Conservation (phyloP, 345 rosid genomes). For the Euphorbia pulcherrima region DNA sequence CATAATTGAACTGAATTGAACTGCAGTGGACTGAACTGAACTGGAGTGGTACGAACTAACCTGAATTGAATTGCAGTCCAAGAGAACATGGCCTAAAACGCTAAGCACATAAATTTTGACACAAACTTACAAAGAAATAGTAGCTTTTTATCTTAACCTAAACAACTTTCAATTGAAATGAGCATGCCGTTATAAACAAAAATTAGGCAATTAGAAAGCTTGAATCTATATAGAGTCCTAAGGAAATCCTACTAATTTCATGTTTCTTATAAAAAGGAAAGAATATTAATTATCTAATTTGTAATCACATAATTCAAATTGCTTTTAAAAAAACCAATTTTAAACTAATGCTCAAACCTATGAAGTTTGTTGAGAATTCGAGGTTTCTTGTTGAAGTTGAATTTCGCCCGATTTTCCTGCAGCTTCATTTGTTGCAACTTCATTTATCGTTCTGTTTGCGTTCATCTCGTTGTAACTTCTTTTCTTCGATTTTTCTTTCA, state of each 20-base stretch:
- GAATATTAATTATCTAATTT: background rate
- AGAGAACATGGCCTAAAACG: too few species aligned
- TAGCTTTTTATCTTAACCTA: background rate
- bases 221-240: background rate
- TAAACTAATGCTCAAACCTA: constrained; percentile 2
- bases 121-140: too few species aligned
- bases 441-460: constrained; percentile 30
- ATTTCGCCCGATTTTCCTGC: constrained; percentile 27
- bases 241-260: constrained; percentile 8
- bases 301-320: background rate
- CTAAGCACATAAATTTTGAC: too few species aligned
- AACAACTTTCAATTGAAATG: background rate
- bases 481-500: constrained; percentile 51
- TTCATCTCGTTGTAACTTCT: constrained; percentile 47
- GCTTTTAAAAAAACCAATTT: background rate
- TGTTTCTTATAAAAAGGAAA: background rate
- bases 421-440: constrained; percentile 30
- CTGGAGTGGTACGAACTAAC: too few species aligned
- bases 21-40: too few species aligned
- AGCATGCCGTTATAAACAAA: background rate
- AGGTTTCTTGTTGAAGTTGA: constrained; percentile 17
- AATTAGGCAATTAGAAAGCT: background rate
- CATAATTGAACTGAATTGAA: too few species aligned
- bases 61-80: too few species aligned
- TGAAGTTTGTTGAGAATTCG: constrained; percentile 10